Percentiles rank a stretch among this genome's conserved stretches.
These are phyloP conservation scores for Xenosphaeropsis pyriputrescens DNA, from an alignment of 2,329 filamentous ascomycete species.

Conservation along the genomic window DNA sequence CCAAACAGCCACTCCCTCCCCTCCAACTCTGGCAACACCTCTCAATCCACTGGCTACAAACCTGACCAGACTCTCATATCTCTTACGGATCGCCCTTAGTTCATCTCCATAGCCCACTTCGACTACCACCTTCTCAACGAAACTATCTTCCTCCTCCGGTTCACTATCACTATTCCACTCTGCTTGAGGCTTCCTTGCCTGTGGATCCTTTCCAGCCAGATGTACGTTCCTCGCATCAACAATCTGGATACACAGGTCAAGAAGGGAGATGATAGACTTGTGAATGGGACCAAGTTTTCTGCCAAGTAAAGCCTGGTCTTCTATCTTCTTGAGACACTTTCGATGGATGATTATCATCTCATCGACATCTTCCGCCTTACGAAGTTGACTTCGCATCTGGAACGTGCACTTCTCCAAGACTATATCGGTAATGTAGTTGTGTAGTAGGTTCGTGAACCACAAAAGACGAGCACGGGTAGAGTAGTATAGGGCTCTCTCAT, in stretches of 20 bases:
- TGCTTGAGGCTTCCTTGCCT: constrained; percentile 7
- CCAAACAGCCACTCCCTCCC: constrained; percentile 59
- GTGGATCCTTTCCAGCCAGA: constrained; percentile 11
- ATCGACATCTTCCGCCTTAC: constrained; percentile 57
- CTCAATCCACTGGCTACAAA: constrained; percentile 64
- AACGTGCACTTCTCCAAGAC: constrained; percentile 48
- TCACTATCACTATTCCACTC: constrained; percentile 22
- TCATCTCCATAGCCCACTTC: constrained; percentile 30
- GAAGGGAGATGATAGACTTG: constrained; percentile 56
- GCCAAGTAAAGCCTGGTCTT: constrained; percentile 56
- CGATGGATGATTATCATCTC: constrained; percentile 62
- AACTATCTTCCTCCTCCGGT: constrained; percentile 22
- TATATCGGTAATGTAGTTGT: constrained; percentile 61
- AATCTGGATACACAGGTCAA: constrained; percentile 62
- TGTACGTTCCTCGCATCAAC: constrained; percentile 38
- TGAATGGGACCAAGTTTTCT: constrained; percentile 54
- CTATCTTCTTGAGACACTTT: constrained; percentile 43
- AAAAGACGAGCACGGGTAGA: constrained; percentile 53
- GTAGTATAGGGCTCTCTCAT: constrained; percentile 36
- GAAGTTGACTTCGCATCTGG: constrained; percentile 41
- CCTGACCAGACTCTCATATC: constrained; percentile 49
- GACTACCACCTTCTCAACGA: constrained; percentile 8
- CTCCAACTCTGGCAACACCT: constrained; percentile 60
- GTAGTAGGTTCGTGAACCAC: constrained; percentile 64
- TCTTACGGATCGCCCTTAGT: constrained; percentile 39